A percentile compares a stretch with the other conserved stretches of the same genome.
phyloP scores from a whole-genome alignment of 2,329 filamentous ascomycete species.

The Amesomyces nigricolor region DNA sequence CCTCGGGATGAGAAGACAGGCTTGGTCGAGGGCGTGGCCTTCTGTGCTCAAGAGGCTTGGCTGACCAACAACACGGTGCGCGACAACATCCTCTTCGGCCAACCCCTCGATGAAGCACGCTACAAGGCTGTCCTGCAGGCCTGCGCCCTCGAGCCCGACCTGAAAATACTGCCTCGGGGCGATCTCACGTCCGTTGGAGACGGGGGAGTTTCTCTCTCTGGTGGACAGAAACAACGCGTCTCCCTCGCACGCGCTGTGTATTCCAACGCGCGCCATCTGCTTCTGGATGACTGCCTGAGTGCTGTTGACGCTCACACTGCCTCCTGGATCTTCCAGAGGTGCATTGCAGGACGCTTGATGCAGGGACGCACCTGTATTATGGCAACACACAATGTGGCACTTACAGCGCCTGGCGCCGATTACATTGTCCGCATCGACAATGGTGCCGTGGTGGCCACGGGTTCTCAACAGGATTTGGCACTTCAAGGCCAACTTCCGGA shows the following conservation, averaged over 20 bases:
- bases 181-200: conserved; percentile 94
- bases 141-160: conserved; percentile 81
- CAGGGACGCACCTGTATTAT: conserved; percentile 80
- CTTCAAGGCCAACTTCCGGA: conserved; percentile 80
- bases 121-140: conserved; percentile 83
- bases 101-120: conserved; percentile 68
- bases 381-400: conserved; percentile 84
- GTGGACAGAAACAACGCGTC: conserved; percentile 93
- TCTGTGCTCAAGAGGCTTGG: conserved; percentile 94
- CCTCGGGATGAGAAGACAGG: conserved; percentile 74
- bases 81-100: conserved; percentile 88
- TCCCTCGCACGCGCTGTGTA: conserved; percentile 97
- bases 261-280: conserved; percentile 79
- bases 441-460: conserved; percentile 69
- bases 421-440: conserved; percentile 83
- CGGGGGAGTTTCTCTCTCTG: conserved; percentile 94
- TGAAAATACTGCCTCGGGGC: conserved; percentile 82
- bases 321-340: conserved; percentile 93
- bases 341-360: conserved; percentile 84
- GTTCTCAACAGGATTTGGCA: conserved; percentile 68
- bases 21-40: conserved; percentile 83
- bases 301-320: conserved; percentile 95
- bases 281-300: conserved; percentile 91
- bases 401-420: conserved; percentile 73
- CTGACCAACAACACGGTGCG: conserved; percentile 89